Conservation (phyloP, 2,329 filamentous ascomycete genomes). For the Trichoderma brevicompactum region DNA sequence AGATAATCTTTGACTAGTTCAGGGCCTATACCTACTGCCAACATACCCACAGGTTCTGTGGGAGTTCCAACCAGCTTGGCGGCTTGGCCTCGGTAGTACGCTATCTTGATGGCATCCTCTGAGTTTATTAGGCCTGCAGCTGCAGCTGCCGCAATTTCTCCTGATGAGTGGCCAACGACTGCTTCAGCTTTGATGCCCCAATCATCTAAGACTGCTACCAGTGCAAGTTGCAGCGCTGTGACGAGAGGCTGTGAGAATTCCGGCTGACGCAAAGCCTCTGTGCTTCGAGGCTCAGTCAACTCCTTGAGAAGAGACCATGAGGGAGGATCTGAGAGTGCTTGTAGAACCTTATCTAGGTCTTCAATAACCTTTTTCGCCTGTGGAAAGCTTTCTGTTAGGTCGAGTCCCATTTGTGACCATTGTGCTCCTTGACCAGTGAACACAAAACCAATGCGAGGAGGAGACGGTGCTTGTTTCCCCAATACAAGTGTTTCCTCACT, state of each 20-base stretch:
- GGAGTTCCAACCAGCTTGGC: neutral
- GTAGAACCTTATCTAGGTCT: neutral
- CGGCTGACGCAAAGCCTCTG: slow-evolving; percentile 29
- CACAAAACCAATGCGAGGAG: neutral
- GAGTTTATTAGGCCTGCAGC: slow-evolving; percentile 48
- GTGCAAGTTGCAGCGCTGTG: slow-evolving; percentile 37
- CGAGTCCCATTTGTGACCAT: slow-evolving; percentile 15
- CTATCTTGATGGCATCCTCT: slow-evolving; percentile 33
- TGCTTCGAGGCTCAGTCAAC: neutral
- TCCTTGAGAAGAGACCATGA: neutral
- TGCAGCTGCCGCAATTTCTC: slow-evolving; percentile 56
- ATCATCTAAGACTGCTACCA: slow-evolving; percentile 33
- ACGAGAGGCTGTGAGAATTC: slow-evolving; percentile 39
- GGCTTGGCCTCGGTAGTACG: neutral
- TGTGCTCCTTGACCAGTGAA: slow-evolving; percentile 25
- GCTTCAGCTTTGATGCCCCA: slow-evolving; percentile 40
- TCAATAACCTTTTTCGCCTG: neutral
- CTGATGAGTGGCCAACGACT: slow-evolving; percentile 54
- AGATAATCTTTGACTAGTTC: neutral
- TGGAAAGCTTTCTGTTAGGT: neutral
- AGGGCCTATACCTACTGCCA: neutral
- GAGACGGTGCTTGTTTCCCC: neutral
- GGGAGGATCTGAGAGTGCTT: neutral
- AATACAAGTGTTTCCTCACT: neutral
- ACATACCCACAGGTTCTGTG: neutral